Evolutionary conservation across 768 basidiomycete species (phyloP), one percentile per base, ranked within the genome.

Genomic region (Leccinum arenicola): DNA sequence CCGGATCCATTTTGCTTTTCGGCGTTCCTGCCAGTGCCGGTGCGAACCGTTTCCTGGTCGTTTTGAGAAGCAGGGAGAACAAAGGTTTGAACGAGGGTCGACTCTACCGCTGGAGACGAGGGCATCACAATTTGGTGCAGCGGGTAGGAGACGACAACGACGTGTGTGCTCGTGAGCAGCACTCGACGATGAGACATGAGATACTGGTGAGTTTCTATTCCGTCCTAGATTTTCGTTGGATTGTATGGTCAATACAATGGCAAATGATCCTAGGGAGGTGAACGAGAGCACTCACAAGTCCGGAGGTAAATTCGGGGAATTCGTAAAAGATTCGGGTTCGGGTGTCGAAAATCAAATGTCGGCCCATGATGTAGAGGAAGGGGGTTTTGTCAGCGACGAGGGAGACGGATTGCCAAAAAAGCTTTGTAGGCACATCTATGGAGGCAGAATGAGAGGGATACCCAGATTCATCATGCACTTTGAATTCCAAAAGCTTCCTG

Each of bases 81-180:
- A 33, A 61, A 61, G n/a, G 40, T 59, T 29, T 61, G 60, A 2
- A 61, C 29, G 23, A 35, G 48, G 4, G 58, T 60, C 2, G 8
- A 40, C 10, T n/a, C 51, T n/a, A 7, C 40, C 17, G 10, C 17
- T 33, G 19, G 4, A 27, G 51, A 33, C 23, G 27, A 14, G 21
- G 56, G 19, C 1, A 10, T 27, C 25, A 1, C 21, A 3, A 9
- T 10, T 4, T 31, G n/a, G 2, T 17, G 12, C 14, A 9, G 27
- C 9, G 12, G 53, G 27, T 47, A 11, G 35, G 45, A 54, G 29
- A 50, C 10, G 36, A 54, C 52, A 15, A 60, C 19, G 14, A 60
- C n/a, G n/a, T 61, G 58, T 0, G 60, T 50, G 23, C 51, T 61
- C 17, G 60, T 51, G 12, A 61, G 52, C 45, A 54, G 29, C 14